These are phyloP conservation scores for Tilletia walkeri DNA, from an alignment of 1,284 basidiomycete species.

Conservation along the genomic window DNA sequence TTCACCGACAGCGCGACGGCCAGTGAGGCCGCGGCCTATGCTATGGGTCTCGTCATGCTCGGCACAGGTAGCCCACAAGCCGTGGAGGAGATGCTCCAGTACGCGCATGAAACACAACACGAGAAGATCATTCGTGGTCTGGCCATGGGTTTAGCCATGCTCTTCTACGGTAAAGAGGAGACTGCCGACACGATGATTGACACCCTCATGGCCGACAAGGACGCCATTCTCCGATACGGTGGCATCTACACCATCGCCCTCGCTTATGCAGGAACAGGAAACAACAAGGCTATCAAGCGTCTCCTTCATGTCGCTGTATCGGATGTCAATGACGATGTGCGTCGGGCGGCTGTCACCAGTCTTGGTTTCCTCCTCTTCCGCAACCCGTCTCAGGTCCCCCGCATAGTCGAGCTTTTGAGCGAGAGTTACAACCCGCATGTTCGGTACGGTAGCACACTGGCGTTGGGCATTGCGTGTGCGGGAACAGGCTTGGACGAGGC, in stretches of 20 bases:
- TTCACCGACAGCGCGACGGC: constrained; percentile 54
- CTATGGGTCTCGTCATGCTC: constrained; percentile 55
- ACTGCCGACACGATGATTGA: constrained; percentile 52
- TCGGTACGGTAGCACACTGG: constrained; percentile 54
- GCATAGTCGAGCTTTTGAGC: constrained; percentile 54
- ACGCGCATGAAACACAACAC: constrained; percentile 56
- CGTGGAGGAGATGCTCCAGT: constrained; percentile 55
- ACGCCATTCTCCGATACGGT: constrained; percentile 54
- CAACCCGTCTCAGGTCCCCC: constrained; percentile 54
- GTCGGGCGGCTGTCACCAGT: constrained; percentile 52
- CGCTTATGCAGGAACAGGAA: constrained; percentile 55
- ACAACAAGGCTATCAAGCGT: constrained; percentile 53
- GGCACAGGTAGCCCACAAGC: constrained; percentile 51
- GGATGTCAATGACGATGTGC: constrained; percentile 55
- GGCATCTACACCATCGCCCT: constrained; percentile 54
- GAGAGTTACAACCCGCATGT: constrained; percentile 56
- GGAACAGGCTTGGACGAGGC: constrained; percentile 54
- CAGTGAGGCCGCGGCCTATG: constrained; percentile 54
- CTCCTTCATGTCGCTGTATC: constrained; percentile 54
- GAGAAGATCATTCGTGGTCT: constrained; percentile 56
- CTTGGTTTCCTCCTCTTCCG: constrained; percentile 55
- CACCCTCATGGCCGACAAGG: constrained; percentile 51
- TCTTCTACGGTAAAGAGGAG: constrained; percentile 54
- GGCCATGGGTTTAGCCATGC: constrained; percentile 53
- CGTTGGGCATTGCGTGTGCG: constrained; percentile 54